Evolutionary conservation across 1,139 yeast genomes (phyloP).

Genomic region (Lodderomyces jiufengensis): DNA sequence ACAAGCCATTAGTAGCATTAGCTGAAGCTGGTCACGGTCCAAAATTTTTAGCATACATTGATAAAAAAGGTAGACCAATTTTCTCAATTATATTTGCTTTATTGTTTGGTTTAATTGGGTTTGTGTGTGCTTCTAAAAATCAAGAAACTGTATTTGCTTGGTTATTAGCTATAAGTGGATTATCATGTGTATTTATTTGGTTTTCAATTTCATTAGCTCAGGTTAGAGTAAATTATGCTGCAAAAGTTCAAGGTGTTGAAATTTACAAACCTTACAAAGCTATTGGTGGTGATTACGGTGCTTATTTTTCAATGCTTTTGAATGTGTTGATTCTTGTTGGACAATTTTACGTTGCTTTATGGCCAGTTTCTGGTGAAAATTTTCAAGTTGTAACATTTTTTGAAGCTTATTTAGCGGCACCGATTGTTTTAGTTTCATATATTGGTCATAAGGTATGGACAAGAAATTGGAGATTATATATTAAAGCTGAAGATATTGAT

Average conservation of each 20-base stretch:
- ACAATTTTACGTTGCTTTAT: slow-evolving; percentile 30
- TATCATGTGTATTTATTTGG: slow-evolving; percentile 38
- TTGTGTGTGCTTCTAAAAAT: slow-evolving; percentile 30
- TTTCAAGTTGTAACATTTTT: slow-evolving; percentile 26
- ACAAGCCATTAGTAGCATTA: slow-evolving; percentile 29
- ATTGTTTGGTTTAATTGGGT: slow-evolving; percentile 29
- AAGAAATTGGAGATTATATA: slow-evolving; percentile 30
- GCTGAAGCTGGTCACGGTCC: slow-evolving; percentile 35
- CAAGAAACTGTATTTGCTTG: slow-evolving; percentile 31
- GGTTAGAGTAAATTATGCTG: slow-evolving; percentile 25
- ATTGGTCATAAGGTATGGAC: slow-evolving; percentile 26
- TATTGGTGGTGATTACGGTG: slow-evolving; percentile 31
- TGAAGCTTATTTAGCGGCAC: slow-evolving; percentile 29
- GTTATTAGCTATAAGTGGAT: slow-evolving; percentile 36
- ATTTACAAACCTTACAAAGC: slow-evolving; percentile 22
- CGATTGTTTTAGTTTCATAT: slow-evolving; percentile 24
- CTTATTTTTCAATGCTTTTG: slow-evolving; percentile 28
- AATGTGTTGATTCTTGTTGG: slow-evolving; percentile 31
- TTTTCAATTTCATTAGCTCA: slow-evolving; percentile 31
- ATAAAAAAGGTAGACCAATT: slow-evolving; percentile 27
- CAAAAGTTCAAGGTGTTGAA: slow-evolving; percentile 24
- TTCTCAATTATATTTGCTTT: slow-evolving; percentile 26
- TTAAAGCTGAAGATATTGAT: slow-evolving; percentile 43
- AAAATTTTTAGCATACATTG: slow-evolving; percentile 23
- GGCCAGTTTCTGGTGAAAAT: slow-evolving; percentile 23